Conservation (phyloP, 75 land plant species). For the Cupressus sempervirens region DNA sequence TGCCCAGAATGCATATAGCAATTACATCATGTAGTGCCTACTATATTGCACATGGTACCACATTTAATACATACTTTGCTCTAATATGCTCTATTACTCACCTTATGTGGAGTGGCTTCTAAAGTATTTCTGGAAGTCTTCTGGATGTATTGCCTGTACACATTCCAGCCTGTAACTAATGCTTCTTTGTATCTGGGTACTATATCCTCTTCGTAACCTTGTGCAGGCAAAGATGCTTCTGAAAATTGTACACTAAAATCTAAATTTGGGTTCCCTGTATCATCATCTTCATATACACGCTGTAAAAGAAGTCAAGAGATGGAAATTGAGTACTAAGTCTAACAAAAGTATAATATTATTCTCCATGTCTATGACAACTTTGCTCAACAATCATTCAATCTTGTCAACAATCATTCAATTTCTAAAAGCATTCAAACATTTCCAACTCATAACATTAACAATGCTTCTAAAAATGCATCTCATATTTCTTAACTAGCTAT, state of each 20-base stretch:
- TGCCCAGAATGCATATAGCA: slow-evolving; percentile 3
- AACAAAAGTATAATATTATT: not conserved
- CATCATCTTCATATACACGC: slow-evolving; percentile 44
- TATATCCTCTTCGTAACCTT: slow-evolving; percentile 43
- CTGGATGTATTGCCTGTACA: slow-evolving; percentile 13
- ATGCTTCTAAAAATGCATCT: not conserved
- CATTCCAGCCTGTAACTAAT: slow-evolving; percentile 29
- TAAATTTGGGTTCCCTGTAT: slow-evolving; percentile 7
- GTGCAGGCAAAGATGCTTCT: slow-evolving; percentile 14
- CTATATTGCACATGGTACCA: not conserved
- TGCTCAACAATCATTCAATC: not conserved
- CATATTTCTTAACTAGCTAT: slow-evolving; percentile 1
- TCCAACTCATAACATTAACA: not conserved
- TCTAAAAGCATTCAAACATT: slow-evolving; percentile 1
- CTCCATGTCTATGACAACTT: not conserved
- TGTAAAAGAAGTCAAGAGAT: slow-evolving; percentile 18
- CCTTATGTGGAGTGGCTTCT: not conserved
- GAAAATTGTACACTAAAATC: slow-evolving; percentile 9
- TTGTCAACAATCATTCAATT: not conserved
- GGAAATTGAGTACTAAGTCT: not conserved
- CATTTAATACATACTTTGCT: not conserved
- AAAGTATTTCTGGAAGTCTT: slow-evolving; percentile 1
- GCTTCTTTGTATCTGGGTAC: slow-evolving; percentile 51
- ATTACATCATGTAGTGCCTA: not conserved
- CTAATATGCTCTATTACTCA: not conserved